These are phyloP conservation scores for Vaccinium vitisidaea DNA, from an alignment of 148 eudicot species.

Conservation along the genomic window DNA sequence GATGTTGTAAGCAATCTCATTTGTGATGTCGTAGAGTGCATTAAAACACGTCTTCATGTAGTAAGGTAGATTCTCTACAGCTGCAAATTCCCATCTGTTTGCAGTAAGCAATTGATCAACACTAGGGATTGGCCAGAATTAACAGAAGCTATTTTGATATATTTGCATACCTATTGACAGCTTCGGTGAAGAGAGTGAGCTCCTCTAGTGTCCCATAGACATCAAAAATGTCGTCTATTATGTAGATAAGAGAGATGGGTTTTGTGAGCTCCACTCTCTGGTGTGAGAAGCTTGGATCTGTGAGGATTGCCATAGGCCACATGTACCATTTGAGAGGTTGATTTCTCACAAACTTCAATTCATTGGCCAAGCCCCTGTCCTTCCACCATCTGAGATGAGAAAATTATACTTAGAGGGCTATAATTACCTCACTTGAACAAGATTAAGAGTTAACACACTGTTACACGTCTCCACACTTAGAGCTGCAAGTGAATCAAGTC, in stretches of 20 bases:
- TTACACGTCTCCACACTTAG: no score
- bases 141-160: no score
- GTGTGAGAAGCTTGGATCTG: constrained; percentile 34
- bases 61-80: constrained; percentile 39
- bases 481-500: no score
- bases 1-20: constrained; percentile 38
- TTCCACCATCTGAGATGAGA: constrained; percentile 61
- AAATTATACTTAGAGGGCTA: not conserved
- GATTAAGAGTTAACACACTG: no score
- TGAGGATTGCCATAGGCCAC: constrained; percentile 56
- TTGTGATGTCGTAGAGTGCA: constrained; percentile 39
- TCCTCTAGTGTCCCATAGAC: constrained; percentile 53
- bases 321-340: constrained; percentile 75
- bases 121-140: no score
- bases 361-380: constrained; percentile 34
- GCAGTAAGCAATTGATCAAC: not conserved
- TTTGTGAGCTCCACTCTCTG: constrained; percentile 57
- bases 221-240: constrained; percentile 76
- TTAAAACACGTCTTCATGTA: constrained; percentile 54
- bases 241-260: constrained; percentile 46
- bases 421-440: no score
- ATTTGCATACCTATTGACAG: constrained; percentile 40
- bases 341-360: constrained; percentile 47
- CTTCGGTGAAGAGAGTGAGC: constrained; percentile 56
- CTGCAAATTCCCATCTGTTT: constrained; percentile 22